Base-by-base conservation (phyloP, 2,329 filamentous ascomycete genomes). In the Aspergillus sp. region DNA sequence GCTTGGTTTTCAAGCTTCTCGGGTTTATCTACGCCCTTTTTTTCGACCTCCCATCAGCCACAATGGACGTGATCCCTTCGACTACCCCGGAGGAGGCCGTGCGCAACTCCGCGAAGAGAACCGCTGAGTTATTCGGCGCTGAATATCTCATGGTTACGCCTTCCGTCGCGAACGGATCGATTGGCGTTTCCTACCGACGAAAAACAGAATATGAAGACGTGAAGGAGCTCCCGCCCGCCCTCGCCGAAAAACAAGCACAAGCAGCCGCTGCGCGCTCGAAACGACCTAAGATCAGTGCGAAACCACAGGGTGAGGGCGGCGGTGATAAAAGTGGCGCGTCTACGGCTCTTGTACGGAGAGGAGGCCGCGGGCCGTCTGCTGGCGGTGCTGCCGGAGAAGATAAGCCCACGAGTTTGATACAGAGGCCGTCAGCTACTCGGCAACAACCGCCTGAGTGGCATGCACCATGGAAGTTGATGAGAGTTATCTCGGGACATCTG, bases 381-480 rank as follows among this genome's bases (percentile, higher is more conserved):
- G 67, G 68, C 6, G 66, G 65, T 27, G 79, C 77, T 14, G 66
- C 70, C 14, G 73, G 43, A 37, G 73, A 69, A 37, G 68, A 70
- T 27, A 84, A 86, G 63, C 84, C 84, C 5, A 83, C 80, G 57
- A 86, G 84, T 64, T 73, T 90, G 56, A 84, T 89, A 17, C 79
- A 86, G 57, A 82, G 86, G 65, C 85, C 87, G 43, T 85, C 83
- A 15, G 74, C 75, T 41, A 83, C 88, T 55, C 80, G 84, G 65
- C 86, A 88, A 66, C 81, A 87, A 57, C 91, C 88, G 73, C 96
- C 96, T 1, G 89, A 97, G 58, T 99, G 95, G 95, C 95, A 99
- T 73, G 86, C 93, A 60, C 96, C 96, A 12, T 99, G 96, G 95
- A 98, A 97, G 83, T 82, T 98, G 59, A 96, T 96, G 89, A 86